Evolutionary conservation across 2,329 filamentous ascomycete species (phyloP), one percentile per base, ranked within the genome.

Genomic region (Phialophora tarda): DNA sequence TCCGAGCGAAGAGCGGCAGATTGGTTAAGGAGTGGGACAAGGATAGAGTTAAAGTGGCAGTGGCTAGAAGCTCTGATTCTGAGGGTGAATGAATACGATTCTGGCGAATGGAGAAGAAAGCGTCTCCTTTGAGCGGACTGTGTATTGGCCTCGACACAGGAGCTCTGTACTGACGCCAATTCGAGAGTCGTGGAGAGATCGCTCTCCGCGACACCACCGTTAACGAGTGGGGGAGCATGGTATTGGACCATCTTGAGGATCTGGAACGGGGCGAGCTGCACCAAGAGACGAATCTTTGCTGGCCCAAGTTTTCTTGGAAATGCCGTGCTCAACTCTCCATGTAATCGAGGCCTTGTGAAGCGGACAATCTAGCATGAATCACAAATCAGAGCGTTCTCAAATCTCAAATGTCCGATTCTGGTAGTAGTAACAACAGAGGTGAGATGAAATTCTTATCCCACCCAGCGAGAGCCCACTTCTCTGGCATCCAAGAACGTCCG

Each of bases 11-110:
- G 50, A 57, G 17, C 2, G 58, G 60, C 59, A 65, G 65, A 2
- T 30, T 58, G 48, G 44, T 65, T 8, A 61, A 56, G 34, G 68
- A 68, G 24, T 67, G 63, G 61, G 50, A 44, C 34, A 47, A 56
- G 17, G 67, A 66, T 44, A 61, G 54, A 32, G 50, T 59, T 30
- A 60, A 47, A 24, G 48, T 63, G 26, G 63, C 50, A 32, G 61
- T 47, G 30, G 67, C 58, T 2, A n/a, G 38, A 10, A 54, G 62
- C 21, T 64, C 63, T 12, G 67, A 66, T 63, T 66, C 63, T 7
- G 66, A 65, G n/a, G 54, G 56, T 54, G 54, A 62, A 12, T 62
- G 26, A 62, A 24, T 23, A 23, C 28, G 8, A 12, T 14, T 32
- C 8, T 30, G 4, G 17, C 4, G 1, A 23, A 5, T 8, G 11